Evolutionary conservation across 208 protist species (phyloP).

Genomic region (Trypanosoma avium): DNA sequence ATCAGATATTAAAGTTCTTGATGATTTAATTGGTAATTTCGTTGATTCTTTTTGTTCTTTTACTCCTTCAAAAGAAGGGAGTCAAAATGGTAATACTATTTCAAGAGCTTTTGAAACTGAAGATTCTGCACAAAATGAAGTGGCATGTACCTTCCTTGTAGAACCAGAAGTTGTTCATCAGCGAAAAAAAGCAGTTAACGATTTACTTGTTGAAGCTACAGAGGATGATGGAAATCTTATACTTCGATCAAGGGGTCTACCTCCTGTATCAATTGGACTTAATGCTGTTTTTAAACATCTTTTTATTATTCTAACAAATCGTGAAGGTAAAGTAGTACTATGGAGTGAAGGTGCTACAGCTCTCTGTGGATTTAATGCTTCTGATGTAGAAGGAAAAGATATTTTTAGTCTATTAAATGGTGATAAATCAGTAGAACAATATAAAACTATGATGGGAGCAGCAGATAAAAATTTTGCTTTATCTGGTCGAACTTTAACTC

Average conservation of each 20-base stretch:
- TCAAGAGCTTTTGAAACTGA: background rate
- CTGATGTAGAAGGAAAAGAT: conserved; percentile 57
- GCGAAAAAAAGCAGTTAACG: conserved; percentile 29
- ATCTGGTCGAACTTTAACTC: conserved; percentile 35
- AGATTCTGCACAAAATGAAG: background rate
- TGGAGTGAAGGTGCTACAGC: conserved; percentile 55
- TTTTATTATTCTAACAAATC: conserved; percentile 50
- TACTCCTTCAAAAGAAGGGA: background rate
- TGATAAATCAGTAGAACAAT: conserved; percentile 56
- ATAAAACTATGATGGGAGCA: conserved; percentile 53
- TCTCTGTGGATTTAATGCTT: conserved; percentile 46
- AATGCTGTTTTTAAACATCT: conserved; percentile 43
- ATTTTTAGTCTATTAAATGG: conserved; percentile 62
- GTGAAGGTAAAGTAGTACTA: conserved; percentile 48
- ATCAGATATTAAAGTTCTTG: conserved; percentile 13
- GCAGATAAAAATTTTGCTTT: conserved; percentile 51
- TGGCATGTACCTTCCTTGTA: conserved; percentile 1
- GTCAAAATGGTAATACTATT: background rate
- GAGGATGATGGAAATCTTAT: conserved; percentile 49
- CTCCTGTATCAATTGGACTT: conserved; percentile 32
- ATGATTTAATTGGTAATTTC: background rate
- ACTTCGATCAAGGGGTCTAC: conserved; percentile 34
- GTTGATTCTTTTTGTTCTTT: background rate
- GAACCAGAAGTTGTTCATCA: conserved; percentile 5
- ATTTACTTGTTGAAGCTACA: conserved; percentile 41